phyloP scores from a whole-genome alignment of 1,139 yeast genomes.

The Geotrichum macrosporum region DNA sequence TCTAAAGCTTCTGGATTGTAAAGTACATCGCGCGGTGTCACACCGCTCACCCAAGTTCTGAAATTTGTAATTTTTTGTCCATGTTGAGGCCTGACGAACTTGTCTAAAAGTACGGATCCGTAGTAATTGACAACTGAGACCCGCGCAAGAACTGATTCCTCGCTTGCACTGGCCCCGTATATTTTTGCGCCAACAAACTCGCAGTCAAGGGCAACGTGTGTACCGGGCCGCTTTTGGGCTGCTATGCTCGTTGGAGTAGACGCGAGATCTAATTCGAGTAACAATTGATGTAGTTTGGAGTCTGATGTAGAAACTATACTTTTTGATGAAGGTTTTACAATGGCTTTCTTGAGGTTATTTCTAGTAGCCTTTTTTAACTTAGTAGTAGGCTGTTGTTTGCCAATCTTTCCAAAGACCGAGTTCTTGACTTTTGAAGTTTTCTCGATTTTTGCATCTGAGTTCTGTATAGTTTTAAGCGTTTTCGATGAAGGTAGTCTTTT shows the following conservation, averaged over 20 bases:
- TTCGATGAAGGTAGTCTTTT: slow-evolving; percentile 7
- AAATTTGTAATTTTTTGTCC: slow-evolving; percentile 75
- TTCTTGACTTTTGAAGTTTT: too few relatives aligned
- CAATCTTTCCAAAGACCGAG: too few relatives aligned
- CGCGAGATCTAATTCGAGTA: slow-evolving; percentile 22
- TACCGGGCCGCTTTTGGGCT: slow-evolving; percentile 47
- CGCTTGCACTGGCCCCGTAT: slow-evolving; percentile 35
- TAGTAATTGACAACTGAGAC: slow-evolving; percentile 81
- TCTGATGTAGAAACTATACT: not conserved
- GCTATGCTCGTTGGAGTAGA: slow-evolving; percentile 17
- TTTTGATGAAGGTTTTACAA: not conserved
- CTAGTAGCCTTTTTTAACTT: not conserved
- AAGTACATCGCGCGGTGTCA: slow-evolving; percentile 46
- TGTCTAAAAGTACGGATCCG: slow-evolving; percentile 68
- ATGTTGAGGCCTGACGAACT: slow-evolving; percentile 59
- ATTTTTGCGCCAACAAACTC: slow-evolving; percentile 70
- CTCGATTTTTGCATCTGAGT: too few relatives aligned
- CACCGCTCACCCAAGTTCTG: slow-evolving; percentile 94
- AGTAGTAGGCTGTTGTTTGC: too few relatives aligned
- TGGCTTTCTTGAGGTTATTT: too few relatives aligned
- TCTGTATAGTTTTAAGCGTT: too few relatives aligned
- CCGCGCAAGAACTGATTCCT: slow-evolving; percentile 68
- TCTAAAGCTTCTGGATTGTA: slow-evolving; percentile 46
- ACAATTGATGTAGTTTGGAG: not conserved
- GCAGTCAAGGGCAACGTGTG: slow-evolving; percentile 80